Evolutionary conservation across 2,329 filamentous ascomycete species (phyloP), one percentile per base, ranked within the genome.

Genomic region (Hypoxylon sp.): DNA sequence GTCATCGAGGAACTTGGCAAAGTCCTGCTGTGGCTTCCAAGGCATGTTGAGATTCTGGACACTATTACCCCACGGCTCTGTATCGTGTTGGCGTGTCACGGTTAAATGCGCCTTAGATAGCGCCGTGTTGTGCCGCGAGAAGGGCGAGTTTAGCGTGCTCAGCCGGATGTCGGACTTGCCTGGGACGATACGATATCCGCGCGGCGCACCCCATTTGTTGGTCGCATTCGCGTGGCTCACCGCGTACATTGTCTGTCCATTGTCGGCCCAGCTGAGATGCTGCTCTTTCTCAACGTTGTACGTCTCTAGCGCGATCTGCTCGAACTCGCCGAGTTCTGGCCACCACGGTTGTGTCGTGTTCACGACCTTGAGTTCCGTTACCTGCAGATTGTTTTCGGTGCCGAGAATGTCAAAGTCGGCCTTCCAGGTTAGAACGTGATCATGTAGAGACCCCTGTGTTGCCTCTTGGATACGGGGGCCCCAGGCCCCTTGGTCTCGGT

Each of bases 61-160:
- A 50, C 72, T 75, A 62, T 81, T 79, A 48, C 75, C 73, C 17
- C 79, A 79, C 0, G 78, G 79, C 73, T 86, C 83, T 0, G 72
- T 80, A 69, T 86, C 84, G 70, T 85, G 80, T 41, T 84, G 83
- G 6, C 75, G 73, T 17, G 80, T 80, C 30, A 84, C 77, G 14
- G 78, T 76, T 6, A 84, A 70, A 64, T 83, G 80, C 57, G 75
- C 73, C 38, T 77, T 79, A 4, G 78, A 75, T 59, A 80, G 79
- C 41, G 80, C 72, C 0, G 73, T 73, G 50, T 78, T 78, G 63
- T 75, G 76, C 45, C 73, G 69, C 13, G 75, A 75, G 69, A 76
- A 81, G 5, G 79, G 78, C 34, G 79, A 81, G 57, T 78, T 72
- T 5, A 75, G 52, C 6, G 76, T 76, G n/a, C 74, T 77, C 14